These are phyloP conservation scores for Cenchrus americanus DNA, from an alignment of 176 grass and related monocot genomes.

Conservation along the genomic window DNA sequence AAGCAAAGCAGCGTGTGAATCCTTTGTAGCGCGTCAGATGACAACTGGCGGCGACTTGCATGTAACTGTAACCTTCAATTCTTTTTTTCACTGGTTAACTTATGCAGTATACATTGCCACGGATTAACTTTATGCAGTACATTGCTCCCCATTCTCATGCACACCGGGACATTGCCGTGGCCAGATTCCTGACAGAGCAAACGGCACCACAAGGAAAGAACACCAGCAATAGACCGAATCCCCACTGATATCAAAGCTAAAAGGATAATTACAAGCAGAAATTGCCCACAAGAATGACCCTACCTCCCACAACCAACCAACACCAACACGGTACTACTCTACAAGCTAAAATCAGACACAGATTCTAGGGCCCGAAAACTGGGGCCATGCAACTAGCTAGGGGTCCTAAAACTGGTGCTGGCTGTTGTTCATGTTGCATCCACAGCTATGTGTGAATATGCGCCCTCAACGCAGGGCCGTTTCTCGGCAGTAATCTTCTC, in stretches of 20 bases:
- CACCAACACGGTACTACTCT: slow-evolving; percentile 27
- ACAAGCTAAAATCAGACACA: slow-evolving; percentile 51
- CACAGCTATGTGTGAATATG: slow-evolving; percentile 33
- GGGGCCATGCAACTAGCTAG: slow-evolving; percentile 50
- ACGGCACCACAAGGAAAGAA: slow-evolving; percentile 20
- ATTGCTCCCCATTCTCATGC: not conserved
- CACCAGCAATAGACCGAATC: slow-evolving; percentile 36
- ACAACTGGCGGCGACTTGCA: not conserved
- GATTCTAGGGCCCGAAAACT: slow-evolving; percentile 71
- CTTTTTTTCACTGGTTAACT: not conserved
- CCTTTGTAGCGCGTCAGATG: not conserved
- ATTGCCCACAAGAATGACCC: slow-evolving; percentile 70
- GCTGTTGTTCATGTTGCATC: slow-evolving; percentile 35
- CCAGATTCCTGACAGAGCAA: not conserved
- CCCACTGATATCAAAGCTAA: slow-evolving; percentile 50
- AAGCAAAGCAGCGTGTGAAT: not conserved
- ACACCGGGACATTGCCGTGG: not conserved
- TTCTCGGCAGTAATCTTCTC: slow-evolving; percentile 51
- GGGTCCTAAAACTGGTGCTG: slow-evolving; percentile 33
- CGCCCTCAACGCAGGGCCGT: slow-evolving; percentile 28
- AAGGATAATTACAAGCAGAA: slow-evolving; percentile 84
- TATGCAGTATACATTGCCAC: too few species aligned
- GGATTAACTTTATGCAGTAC: not conserved
- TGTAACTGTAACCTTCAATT: too few species aligned
- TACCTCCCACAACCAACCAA: slow-evolving; percentile 30